Evolutionary conservation across 495 filamentous ascomycete species (phyloP).

Genomic region (Aspergillus incahuasiensis): DNA sequence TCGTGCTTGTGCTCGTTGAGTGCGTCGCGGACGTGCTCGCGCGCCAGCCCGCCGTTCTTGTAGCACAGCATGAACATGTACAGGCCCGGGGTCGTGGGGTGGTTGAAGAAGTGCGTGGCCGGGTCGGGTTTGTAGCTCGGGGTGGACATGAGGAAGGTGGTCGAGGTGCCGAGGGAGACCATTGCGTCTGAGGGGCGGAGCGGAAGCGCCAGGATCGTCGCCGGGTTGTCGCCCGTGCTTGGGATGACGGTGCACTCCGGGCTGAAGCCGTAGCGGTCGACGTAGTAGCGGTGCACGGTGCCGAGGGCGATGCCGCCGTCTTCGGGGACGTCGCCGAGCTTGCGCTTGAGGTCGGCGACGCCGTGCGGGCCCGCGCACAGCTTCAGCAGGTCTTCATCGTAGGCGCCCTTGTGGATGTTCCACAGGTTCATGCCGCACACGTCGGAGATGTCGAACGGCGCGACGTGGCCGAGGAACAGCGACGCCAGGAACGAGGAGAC

Average conservation of each 20-base stretch:
- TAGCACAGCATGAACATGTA: conserved; percentile 99
- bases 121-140: conserved; percentile 83
- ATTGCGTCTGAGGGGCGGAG: conserved; percentile 85
- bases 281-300: conserved; percentile 68
- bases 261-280: conserved; percentile 70
- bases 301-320: conserved; percentile 81
- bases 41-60: conserved; percentile 92
- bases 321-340: conserved; percentile 73
- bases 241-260: conserved; percentile 69
- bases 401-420: conserved; percentile 72
- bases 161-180: conserved; percentile 89
- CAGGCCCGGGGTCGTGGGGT: conserved; percentile 72
- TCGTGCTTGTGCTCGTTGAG: conserved; percentile 46
- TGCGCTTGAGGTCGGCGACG: conserved; percentile 62
- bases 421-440: conserved; percentile 96
- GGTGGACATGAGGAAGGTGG: conserved; percentile 95
- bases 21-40: conserved; percentile 79
- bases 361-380: conserved; percentile 70
- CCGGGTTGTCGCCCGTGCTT: conserved; percentile 93
- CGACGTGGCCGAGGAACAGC: conserved; percentile 77
- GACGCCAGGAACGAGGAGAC: conserved; percentile 95
- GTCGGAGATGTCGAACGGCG: conserved; percentile 90
- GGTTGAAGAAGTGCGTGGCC: conserved; percentile 84
- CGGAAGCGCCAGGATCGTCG: conserved; percentile 88
- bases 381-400: conserved; percentile 67